phyloP scores from a whole-genome alignment of 805 yeast species.

The Candida golubevii region DNA sequence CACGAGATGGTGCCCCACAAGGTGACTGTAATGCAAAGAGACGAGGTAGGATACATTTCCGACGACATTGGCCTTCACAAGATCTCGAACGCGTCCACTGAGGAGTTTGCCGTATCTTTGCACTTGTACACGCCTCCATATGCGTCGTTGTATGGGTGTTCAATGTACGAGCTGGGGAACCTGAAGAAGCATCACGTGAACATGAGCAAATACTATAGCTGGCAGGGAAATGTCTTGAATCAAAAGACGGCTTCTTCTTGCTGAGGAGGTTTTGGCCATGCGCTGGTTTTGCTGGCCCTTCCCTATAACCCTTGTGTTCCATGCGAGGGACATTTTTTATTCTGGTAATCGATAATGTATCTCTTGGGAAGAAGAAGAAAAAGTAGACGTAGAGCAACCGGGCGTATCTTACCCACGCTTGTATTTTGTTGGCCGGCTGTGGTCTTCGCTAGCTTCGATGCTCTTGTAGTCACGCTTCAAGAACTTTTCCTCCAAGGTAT shows the following conservation, averaged over 20 bases:
- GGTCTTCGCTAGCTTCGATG: conserved; percentile 26
- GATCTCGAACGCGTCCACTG: conserved; percentile 45
- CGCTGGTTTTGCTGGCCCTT: not conserved
- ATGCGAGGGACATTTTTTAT: conserved; percentile 2
- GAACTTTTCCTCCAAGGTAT: conserved; percentile 21
- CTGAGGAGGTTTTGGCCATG: not conserved
- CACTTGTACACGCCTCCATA: conserved; percentile 77
- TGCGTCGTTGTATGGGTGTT: conserved; percentile 57
- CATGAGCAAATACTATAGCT: conserved; percentile 56
- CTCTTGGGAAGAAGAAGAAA: not conserved
- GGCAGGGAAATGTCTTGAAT: conserved; percentile 47
- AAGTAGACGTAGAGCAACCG: not conserved
- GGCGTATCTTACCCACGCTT: not conserved
- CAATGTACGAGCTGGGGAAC: conserved; percentile 44
- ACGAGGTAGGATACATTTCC: conserved; percentile 60
- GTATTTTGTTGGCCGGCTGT: conserved; percentile 26
- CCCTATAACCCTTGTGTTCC: not conserved
- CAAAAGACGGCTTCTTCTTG: conserved; percentile 21
- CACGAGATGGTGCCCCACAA: conserved; percentile 20
- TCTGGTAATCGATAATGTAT: conserved; percentile 6
- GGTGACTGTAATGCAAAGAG: conserved; percentile 27
- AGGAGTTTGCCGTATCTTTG: conserved; percentile 52
- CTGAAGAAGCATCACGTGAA: conserved; percentile 53
- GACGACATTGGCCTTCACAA: conserved; percentile 65
- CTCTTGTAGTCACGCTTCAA: conserved; percentile 26